These are phyloP conservation scores for Oryza longistaminata DNA, from an alignment of 176 grass and related monocot genomes.

Conservation along the genomic window DNA sequence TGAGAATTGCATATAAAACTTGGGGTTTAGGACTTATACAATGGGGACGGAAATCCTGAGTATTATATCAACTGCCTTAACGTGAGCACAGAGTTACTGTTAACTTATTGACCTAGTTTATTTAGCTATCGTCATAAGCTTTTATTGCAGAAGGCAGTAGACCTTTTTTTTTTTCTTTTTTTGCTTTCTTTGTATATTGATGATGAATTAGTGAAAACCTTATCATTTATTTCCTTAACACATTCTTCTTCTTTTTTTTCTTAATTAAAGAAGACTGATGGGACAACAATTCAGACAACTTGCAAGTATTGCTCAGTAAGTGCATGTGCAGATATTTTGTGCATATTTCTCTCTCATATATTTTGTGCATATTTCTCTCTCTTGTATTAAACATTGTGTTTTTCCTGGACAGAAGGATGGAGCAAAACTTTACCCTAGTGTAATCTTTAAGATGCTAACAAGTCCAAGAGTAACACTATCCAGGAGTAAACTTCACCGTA, in stretches of 20 bases:
- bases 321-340: constrained; percentile 37
- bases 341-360: constrained; percentile 35
- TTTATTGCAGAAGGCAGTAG: background rate
- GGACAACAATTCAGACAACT: constrained; percentile 40
- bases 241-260: constrained; percentile 12
- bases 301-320: constrained; percentile 95
- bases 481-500: constrained; percentile 31
- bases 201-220: background rate
- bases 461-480: constrained; percentile 49
- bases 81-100: background rate
- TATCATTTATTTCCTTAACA: constrained; percentile 45
- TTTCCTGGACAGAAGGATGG: constrained; percentile 61
- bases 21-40: background rate
- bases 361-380: constrained; percentile 32
- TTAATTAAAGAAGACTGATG: constrained; percentile 42
- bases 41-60: background rate
- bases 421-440: constrained; percentile 59
- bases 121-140: background rate
- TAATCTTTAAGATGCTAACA: constrained; percentile 53
- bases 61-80: background rate
- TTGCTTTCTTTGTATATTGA: background rate
- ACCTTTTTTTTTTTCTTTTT: background rate
- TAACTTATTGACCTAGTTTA: background rate
- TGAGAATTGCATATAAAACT: background rate
- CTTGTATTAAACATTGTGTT: constrained; percentile 34